Evolutionary conservation across 2,329 filamentous ascomycete species (phyloP).

Genomic region (Talaromyces atroroseus): DNA sequence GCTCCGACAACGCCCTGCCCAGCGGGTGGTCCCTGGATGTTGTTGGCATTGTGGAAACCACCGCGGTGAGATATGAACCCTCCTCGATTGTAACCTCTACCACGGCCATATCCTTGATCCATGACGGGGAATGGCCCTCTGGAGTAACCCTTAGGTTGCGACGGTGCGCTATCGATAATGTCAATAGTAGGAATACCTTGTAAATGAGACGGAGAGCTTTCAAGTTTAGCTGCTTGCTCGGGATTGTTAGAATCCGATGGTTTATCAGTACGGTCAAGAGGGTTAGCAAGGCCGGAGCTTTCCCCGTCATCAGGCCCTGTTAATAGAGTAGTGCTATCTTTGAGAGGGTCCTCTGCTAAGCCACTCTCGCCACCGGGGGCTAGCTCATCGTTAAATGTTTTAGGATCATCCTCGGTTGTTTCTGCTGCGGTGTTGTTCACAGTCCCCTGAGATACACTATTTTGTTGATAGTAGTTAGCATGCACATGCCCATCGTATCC

Average conservation of each 20-base stretch:
- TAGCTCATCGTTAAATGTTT: conserved; percentile 30
- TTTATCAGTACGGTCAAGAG: neutral
- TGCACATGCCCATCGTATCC: conserved; percentile 35
- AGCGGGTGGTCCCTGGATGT: conserved; percentile 26
- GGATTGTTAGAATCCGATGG: neutral
- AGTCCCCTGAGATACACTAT: conserved; percentile 26
- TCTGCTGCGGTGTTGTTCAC: conserved; percentile 17
- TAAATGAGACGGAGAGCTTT: conserved; percentile 15
- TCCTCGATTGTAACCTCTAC: conserved; percentile 42
- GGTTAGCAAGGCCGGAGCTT: neutral
- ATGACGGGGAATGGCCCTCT: conserved; percentile 23
- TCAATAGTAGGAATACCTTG: conserved; percentile 29
- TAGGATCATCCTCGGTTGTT: conserved; percentile 17
- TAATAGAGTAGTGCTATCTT: conserved; percentile 14
- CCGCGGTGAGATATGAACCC: conserved; percentile 40
- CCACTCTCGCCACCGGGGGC: conserved; percentile 25
- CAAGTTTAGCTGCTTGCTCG: neutral
- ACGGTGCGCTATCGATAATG: conserved; percentile 23
- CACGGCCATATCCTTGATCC: conserved; percentile 34
- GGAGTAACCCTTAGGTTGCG: conserved; percentile 22
- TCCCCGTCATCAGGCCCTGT: conserved; percentile 1
- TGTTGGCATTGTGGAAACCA: conserved; percentile 25
- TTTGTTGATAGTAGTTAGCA: conserved; percentile 29
- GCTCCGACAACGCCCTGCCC: conserved; percentile 63
- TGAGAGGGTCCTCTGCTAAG: conserved; percentile 22